Evolutionary conservation across 805 yeast species (phyloP), one percentile per base, ranked within the genome.

Genomic region (Saturnispora quitensis): DNA sequence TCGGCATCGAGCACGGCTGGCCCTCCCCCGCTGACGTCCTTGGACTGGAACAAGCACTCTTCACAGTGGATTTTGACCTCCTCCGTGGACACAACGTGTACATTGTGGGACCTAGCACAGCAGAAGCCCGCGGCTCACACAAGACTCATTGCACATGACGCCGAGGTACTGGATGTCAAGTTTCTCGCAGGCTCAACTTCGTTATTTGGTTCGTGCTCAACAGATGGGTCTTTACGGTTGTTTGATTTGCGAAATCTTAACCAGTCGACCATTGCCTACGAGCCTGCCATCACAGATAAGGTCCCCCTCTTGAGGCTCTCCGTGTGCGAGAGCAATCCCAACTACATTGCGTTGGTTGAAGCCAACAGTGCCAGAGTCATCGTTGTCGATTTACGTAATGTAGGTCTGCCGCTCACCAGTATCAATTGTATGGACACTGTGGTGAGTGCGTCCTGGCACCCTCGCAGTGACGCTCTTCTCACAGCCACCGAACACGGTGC

Each of bases 51-150:
- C 69, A 69, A 74, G 36, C 72, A 74, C 1, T 90, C 87, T 59
- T 78, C 87, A 3, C 78, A 79, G 47, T 67, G 81, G 40, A 76
- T 89, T 20, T 84, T 93, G 36, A 88, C 97, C 1, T 80, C 91
- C 55, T 83, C 93, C 20, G 87, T 91, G 10, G 99, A 93, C 68
- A 93, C 99, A 1, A 93, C 99, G 0, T 93, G 99, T 68, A 90
- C 98, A 0, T 81, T 89, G 3, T 93, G 99, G 98, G 98, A 93
- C 68, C 66, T 89, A 33, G 68, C 73, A 24, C 76, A 80, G 42
- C 77, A 82, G 22, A 68, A 73, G 44, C 82, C 78, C 3, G 71
- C 74, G 4, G 96, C 95, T 15, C 86, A 85, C 63, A 91, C 98
- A 1, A 97, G 93, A 68, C 73, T 93, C 46, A 93, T 93, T 57